Evolutionary conservation across 129 eudicot genomes (phyloP).

Genomic region (Flaveria sonorensis): DNA sequence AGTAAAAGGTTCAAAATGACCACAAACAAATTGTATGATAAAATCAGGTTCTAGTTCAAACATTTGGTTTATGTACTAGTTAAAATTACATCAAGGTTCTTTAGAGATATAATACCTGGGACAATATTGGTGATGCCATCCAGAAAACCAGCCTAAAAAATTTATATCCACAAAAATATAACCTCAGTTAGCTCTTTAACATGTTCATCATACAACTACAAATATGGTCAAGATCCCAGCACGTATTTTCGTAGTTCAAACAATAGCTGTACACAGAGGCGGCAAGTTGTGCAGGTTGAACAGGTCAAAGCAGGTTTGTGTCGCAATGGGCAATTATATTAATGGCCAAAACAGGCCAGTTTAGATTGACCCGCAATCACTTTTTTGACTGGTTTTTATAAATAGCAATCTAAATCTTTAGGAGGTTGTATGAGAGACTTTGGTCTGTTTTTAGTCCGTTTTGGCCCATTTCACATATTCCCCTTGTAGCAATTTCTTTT

Average conservation of each 20-base stretch:
- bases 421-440: not conserved
- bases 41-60: slow-evolving; percentile 8
- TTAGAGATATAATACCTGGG: slow-evolving; percentile 66
- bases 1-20: not conserved
- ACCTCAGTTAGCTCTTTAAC: slow-evolving; percentile 6
- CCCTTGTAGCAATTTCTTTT: not conserved
- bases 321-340: not conserved
- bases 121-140: slow-evolving; percentile 90
- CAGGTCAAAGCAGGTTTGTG: not conserved
- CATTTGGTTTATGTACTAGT: not conserved
- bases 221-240: not conserved
- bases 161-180: slow-evolving; percentile 2
- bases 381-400: not conserved
- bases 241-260: not conserved
- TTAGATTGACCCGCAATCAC: not conserved
- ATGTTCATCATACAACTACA: slow-evolving; percentile 12
- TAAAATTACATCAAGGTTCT: not conserved
- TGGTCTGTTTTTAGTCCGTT: not conserved
- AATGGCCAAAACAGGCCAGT: not conserved
- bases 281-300: not conserved
- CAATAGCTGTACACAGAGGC: not conserved
- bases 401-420: not conserved
- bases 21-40: slow-evolving; percentile 4
- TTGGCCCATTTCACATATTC: not conserved
- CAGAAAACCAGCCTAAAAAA: slow-evolving; percentile 89